Base-by-base conservation (phyloP, 306 rosid genomes). In the Trifolium fragiferum region DNA sequence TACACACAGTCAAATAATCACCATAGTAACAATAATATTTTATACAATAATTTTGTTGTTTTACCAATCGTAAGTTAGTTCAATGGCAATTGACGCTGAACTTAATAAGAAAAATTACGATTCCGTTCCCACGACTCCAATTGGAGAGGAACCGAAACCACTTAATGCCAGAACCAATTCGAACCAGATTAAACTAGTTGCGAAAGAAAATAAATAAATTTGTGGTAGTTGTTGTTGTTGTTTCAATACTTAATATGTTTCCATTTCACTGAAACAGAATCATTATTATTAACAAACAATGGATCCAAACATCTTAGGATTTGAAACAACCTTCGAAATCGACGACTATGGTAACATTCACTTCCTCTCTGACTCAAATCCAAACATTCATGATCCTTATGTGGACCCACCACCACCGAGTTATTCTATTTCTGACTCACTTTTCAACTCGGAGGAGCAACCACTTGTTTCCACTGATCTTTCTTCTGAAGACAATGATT, bases 251-350 rank as follows among this genome's bases (percentile, higher is more conserved):
- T 38, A n/a, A n/a, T n/a, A 6, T 43, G 72, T 66, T 67, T 46
- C 55, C 71, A 9, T 57, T 23, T 23, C 63, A 6, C 69, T 37
- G 16, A 38, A 46, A 68, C 59, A 46, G 15, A 68, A 7, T 1
- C 37, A 44, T 41, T 18, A 44, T 41, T 18, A 4, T 41, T 25
- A 25, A 41, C 20, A 49, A 53, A 14, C 30, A 1, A 72, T 84
- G 87, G 83, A 84, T 74, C 87, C 93, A 72, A 79, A 83, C 61
- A 33, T 63, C 54, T 19, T 50, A 23, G 30, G 10, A 13, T 66
- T 19, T 13, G 61, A 40, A 65, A 19, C 32, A 10, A 65, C 18
- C 11, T 60, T 27, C 60, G 18, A 23, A 2, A 23, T 62, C 40
- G 77, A 20, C 8, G 65, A 62, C 3, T 10, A 19, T 23, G 82